These are phyloP conservation scores for Penicillium sp. DNA, from an alignment of 2,329 filamentous ascomycete genomes.

Conservation along the genomic window DNA sequence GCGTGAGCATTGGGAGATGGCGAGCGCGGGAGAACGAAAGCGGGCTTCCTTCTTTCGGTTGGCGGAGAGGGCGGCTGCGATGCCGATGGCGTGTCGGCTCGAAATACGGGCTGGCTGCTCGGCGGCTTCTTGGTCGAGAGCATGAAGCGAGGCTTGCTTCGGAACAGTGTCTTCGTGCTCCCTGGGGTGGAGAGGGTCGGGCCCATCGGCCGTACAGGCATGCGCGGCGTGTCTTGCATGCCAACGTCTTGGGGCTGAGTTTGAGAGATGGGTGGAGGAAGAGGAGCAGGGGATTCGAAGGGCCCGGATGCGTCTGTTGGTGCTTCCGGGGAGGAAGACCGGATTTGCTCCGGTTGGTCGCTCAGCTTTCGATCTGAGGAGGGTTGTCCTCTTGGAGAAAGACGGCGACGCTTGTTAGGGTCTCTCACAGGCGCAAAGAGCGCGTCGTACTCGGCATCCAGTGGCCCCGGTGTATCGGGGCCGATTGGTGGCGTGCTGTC, in stretches of 20 bases:
- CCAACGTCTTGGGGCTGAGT: constrained; percentile 1
- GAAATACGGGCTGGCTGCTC: constrained; percentile 16
- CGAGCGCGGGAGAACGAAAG: constrained; percentile 40
- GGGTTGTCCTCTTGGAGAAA: constrained; percentile 17
- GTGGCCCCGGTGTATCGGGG: constrained; percentile 4
- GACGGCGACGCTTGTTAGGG: constrained; percentile 34
- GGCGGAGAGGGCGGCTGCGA: constrained; percentile 16
- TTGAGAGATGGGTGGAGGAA: constrained; percentile 9
- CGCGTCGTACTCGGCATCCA: constrained; percentile 30
- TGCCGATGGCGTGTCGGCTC: constrained; percentile 15
- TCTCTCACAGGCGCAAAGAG: constrained; percentile 29
- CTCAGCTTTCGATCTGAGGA: constrained; percentile 1
- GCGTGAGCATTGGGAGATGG: constrained; percentile 29
- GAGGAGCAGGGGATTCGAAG: constrained; percentile 12
- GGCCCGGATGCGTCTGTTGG: too few species aligned
- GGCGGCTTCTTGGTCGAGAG: constrained; percentile 25
- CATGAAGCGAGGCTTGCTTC: constrained; percentile 30
- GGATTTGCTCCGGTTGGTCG: neutral
- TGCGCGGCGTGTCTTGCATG: constrained; percentile 11
- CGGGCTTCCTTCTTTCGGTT: constrained; percentile 30
- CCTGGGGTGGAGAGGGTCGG: constrained; percentile 15
- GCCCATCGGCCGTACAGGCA: constrained; percentile 5
- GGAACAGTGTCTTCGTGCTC: constrained; percentile 24
- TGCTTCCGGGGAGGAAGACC: constrained; percentile 22
- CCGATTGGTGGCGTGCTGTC: constrained; percentile 18